phyloP scores from a whole-genome alignment of 2,329 filamentous ascomycete genomes.

The Podosphaera leucotricha region DNA sequence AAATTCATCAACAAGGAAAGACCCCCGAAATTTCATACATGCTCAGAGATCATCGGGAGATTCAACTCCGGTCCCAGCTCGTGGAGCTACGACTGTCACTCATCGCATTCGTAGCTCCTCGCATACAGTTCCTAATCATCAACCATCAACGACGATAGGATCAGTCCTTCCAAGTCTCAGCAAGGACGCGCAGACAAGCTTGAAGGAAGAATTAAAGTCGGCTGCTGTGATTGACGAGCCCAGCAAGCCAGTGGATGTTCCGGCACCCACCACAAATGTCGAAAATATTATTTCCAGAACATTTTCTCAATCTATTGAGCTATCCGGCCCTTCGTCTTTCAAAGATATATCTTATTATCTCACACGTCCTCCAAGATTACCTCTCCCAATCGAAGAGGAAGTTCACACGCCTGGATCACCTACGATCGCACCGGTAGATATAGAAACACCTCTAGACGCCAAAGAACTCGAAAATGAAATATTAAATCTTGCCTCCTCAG shows the following conservation, averaged over 20 bases:
- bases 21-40: constrained; percentile 29
- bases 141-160: constrained; percentile 2
- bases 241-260: constrained; percentile 34
- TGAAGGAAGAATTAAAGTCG: constrained; percentile 10
- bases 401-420: constrained; percentile 75
- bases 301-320: constrained; percentile 26
- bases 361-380: constrained; percentile 61
- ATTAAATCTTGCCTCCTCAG: constrained; percentile 29
- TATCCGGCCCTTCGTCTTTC: constrained; percentile 19
- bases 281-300: constrained; percentile 11
- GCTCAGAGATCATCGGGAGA: constrained; percentile 34
- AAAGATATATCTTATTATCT: constrained; percentile 33
- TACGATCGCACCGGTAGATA: constrained; percentile 51
- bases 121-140: constrained; percentile 1
- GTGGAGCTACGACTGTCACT: constrained; percentile 13
- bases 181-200: constrained; percentile 7
- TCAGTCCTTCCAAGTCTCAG: constrained; percentile 4
- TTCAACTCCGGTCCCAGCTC: constrained; percentile 34
- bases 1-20: constrained; percentile 15
- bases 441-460: constrained; percentile 12
- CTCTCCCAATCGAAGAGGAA: constrained; percentile 83
- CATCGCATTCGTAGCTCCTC: constrained; percentile 12
- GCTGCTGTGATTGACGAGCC: constrained; percentile 13
- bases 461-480: constrained; percentile 25
- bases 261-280: constrained; percentile 9